Evolutionary conservation across 257 asterid genomes (phyloP), one percentile per base, ranked within the genome.

Genomic region (Galeopsis tetrahit): DNA sequence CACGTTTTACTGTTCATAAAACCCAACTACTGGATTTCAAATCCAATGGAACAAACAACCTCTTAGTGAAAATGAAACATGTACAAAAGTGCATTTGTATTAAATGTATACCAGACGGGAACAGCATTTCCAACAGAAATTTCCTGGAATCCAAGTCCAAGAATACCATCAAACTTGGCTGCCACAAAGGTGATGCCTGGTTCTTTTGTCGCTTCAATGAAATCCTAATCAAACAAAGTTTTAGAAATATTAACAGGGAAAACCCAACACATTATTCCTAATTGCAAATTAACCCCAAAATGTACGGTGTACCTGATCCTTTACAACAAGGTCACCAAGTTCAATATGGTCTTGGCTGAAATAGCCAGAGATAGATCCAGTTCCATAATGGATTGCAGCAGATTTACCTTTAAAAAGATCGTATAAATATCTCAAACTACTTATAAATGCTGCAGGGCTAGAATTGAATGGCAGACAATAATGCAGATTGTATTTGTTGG

Each of bases 61-160:
- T 21, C 28, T 21, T 6, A 44, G 7, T 57, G 49, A 33, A 38
- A 63, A 53, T 13, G 33, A 46, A 74, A 66, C 32, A 28, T 57
- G 36, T 59, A 46, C 21, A 10, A 34, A 15, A 53, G 65, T 63
- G 39, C 10, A 34, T 34, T 44, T 48, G 48, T 75, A 33, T 39
- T 10, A 7, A 8, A 67, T 44, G 11, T 42, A 59, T 86, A 92
- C 96, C 98, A 92, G 85, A 92, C 85, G 34, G 98, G 98, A 78
- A 90, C 86, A 65, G 86, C 85, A 62, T 87, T 66, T 57, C 96
- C 96, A 32, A 90, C 94, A 58, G 98, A 88, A 58, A 92, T 92
- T 79, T 92, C 98, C 79, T 86, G 90, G 76, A 92, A 92, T 75
- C 98, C 98, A 55, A 92, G 98, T 63, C 98, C 98, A 53, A 92